phyloP scores from a whole-genome alignment of 129 eudicot species.

The Lactuca sativa region DNA sequence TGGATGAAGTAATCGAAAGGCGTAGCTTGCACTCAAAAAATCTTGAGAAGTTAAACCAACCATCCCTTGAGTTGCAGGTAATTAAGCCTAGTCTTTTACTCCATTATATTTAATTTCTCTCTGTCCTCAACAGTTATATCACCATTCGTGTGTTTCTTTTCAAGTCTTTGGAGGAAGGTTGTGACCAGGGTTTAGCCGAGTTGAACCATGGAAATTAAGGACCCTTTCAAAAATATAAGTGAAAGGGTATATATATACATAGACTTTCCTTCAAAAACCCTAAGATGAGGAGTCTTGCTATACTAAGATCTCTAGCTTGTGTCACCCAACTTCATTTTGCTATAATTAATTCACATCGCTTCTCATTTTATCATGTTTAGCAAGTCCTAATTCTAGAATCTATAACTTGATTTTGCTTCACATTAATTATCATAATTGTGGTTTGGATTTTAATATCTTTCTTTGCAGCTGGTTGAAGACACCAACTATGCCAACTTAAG shows the following conservation, averaged over 20 bases:
- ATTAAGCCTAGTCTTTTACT: not conserved
- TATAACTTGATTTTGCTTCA: not conserved
- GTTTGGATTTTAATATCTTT: not conserved
- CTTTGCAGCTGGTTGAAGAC: slow-evolving; percentile 78
- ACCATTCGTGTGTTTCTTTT: not conserved
- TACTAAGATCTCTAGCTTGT: not conserved
- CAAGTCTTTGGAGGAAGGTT: slow-evolving; percentile 16
- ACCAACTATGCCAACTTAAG: slow-evolving; percentile 59
- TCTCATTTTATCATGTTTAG: slow-evolving; percentile 1
- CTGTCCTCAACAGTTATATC: not conserved
- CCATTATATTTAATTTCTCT: slow-evolving; percentile 14
- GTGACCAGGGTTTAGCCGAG: slow-evolving; percentile 8
- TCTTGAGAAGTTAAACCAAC: slow-evolving; percentile 66
- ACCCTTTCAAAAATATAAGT: not conserved
- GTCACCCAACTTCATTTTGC: not conserved
- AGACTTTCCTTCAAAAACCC: not conserved
- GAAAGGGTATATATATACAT: not conserved
- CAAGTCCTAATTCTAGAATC: slow-evolving; percentile 9
- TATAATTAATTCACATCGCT: not conserved
- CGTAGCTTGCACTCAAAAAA: slow-evolving; percentile 83
- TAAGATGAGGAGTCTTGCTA: not conserved
- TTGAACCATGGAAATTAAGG: not conserved
- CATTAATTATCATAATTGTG: not conserved
- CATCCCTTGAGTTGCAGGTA: slow-evolving; percentile 91
- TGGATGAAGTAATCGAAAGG: slow-evolving; percentile 77